Percentiles rank a stretch among this genome's conserved stretches.
Conservation (phyloP, 805 yeast genomes). For the Yamadazyma ubonensis region DNA sequence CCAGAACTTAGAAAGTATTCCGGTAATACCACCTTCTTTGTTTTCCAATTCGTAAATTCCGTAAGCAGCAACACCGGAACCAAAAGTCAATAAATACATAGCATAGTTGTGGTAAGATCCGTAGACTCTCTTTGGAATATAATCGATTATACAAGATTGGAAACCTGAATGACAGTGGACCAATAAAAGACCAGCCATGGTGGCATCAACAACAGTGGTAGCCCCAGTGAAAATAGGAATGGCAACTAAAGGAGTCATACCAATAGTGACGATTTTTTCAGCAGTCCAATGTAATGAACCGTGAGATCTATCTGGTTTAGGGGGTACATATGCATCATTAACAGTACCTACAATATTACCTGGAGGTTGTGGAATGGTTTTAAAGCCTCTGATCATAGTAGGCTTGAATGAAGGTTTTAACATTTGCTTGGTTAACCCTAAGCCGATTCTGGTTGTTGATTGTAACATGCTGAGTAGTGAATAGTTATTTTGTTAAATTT, state of each 20-base stretch:
- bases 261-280: constrained; percentile 60
- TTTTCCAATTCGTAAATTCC: constrained; percentile 72
- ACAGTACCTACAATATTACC: constrained; percentile 71
- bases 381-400: constrained; percentile 35
- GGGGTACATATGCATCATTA: constrained; percentile 68
- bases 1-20: constrained; percentile 42
- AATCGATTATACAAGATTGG: constrained; percentile 74
- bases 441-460: constrained; percentile 28
- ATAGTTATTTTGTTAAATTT: constrained; percentile 18
- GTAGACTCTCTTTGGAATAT: constrained; percentile 72
- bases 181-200: constrained; percentile 53
- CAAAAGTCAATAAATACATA: constrained; percentile 58
- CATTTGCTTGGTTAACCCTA: constrained; percentile 16
- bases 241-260: constrained; percentile 61
- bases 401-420: constrained; percentile 13
- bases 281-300: constrained; percentile 77
- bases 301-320: constrained; percentile 52
- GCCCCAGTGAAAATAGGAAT: constrained; percentile 60
- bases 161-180: constrained; percentile 71
- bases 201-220: constrained; percentile 54
- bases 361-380: constrained; percentile 66
- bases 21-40: constrained; percentile 61
- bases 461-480: constrained; percentile 13
- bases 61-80: constrained; percentile 63
- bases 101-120: constrained; percentile 63